Conservation (phyloP, 2,329 filamentous ascomycete species). For the Helotiales sp. region DNA sequence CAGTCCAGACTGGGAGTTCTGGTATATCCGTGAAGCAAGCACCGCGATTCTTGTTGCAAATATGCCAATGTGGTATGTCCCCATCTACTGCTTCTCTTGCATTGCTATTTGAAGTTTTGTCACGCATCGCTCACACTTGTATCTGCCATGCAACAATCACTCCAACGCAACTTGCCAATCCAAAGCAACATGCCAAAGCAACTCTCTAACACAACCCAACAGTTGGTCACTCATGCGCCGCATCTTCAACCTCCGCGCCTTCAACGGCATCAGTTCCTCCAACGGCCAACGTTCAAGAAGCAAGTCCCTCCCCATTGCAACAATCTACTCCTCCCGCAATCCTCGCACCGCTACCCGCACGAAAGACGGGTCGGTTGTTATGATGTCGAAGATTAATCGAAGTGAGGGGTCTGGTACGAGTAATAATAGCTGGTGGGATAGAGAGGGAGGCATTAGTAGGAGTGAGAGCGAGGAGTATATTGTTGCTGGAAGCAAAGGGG, state of each 20-base stretch:
- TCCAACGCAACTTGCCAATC: neutral
- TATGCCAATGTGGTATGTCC: constrained; percentile 44
- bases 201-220: neutral
- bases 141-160: no score
- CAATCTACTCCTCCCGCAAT: constrained; percentile 1
- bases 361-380: neutral
- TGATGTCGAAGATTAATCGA: constrained; percentile 1
- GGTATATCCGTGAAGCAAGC: constrained; percentile 54
- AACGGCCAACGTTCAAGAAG: constrained; percentile 10
- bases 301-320: constrained; percentile 15
- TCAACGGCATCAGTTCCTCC: constrained; percentile 18
- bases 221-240: constrained; percentile 50
- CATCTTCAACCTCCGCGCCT: constrained; percentile 36
- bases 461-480: constrained; percentile 28
- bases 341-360: neutral
- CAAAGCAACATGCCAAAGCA: neutral
- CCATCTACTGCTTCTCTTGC: neutral
- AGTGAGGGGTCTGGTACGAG: neutral
- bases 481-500: neutral
- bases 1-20: constrained; percentile 38
- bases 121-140: no score
- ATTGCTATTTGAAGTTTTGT: no score
- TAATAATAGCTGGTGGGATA: constrained; percentile 25
- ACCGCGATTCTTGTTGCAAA: constrained; percentile 55
- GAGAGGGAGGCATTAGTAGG: constrained; percentile 10